Base-by-base conservation (phyloP, 176 grass and related monocot species). In the Guadua angustifolia region DNA sequence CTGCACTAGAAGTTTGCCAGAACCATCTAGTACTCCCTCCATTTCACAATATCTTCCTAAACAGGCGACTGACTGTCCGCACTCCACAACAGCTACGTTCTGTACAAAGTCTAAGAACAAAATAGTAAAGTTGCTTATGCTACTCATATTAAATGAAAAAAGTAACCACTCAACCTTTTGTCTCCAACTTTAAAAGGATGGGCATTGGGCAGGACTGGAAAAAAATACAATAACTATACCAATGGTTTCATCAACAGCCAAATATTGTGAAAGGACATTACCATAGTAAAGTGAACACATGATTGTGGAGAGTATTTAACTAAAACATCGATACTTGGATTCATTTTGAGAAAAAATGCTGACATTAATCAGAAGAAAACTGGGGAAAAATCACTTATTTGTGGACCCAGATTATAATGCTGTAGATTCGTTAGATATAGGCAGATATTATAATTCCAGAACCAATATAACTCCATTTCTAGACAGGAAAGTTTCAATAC, bases 101-200 rank as follows among this genome's bases (percentile, higher is more conserved):
- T 18, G 21, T 40, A 86, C 45, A 63, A 49, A 79, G 43, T 51
- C 38, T 29, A 29, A 40, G 63, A 21, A 36, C 49, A 49, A 79
- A 42, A 39, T 47, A 5, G 25, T n/a, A 18, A 53, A 18, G 5
- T 17, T 53, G 51, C 5, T 2, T 5, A 26, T 40, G 46, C 33
- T 53, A 71, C 26, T 21, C 16, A 6, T 79, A 19, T 70, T 19
- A 85, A 39, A 71, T 62, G 66, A 50, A 63, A 59, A 38, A 71
- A 71, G 12, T 1, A 13, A 52, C 6, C 45, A 53, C 39, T 60
- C 45, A 52, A 16, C 4, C 15, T 64, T 38, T 36, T 50, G 6
- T 38, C 40, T 83, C 17, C 3, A 4, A 36, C 53, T 73, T 43
- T 47, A 47, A 9, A 78, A 47, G 22, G 44, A 59, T 61, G 1